Conservation (phyloP, 805 yeast genomes). For the Saccharomycopsis capsularis region DNA sequence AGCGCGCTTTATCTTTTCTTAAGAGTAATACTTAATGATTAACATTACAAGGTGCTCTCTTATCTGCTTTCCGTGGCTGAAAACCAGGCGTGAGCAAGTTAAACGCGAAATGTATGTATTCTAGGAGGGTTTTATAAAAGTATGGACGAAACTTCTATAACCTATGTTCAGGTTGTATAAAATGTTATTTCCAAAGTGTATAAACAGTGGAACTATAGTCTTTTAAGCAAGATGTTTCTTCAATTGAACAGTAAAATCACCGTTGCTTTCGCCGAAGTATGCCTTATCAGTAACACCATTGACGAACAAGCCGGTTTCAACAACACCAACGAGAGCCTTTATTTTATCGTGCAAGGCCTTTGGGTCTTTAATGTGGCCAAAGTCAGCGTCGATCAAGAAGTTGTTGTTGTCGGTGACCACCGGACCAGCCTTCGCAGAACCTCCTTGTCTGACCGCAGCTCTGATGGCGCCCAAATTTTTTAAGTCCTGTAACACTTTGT, state of each 20-base stretch:
- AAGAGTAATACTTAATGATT: too few relatives aligned
- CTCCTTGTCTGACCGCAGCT: slow-evolving; percentile 74
- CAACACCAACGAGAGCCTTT: slow-evolving; percentile 82
- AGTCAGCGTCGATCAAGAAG: slow-evolving; percentile 87
- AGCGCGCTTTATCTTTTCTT: too few relatives aligned
- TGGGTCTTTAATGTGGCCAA: slow-evolving; percentile 61
- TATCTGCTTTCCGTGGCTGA: too few relatives aligned
- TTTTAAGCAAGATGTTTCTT: too few relatives aligned
- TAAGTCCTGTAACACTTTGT: slow-evolving; percentile 64
- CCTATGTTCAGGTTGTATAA: too few relatives aligned
- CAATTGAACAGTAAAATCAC: slow-evolving; percentile 37
- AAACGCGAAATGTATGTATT: too few relatives aligned
- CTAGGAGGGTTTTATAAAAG: too few relatives aligned
- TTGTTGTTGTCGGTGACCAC: slow-evolving; percentile 93
- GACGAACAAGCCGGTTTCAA: slow-evolving; percentile 88
- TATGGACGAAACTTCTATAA: too few relatives aligned
- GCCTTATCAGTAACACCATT: slow-evolving; percentile 65
- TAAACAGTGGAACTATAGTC: too few relatives aligned
- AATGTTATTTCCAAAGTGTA: too few relatives aligned
- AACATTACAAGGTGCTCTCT: too few relatives aligned
- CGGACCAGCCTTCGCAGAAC: slow-evolving; percentile 93
- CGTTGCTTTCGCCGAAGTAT: slow-evolving; percentile 84
- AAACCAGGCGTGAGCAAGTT: too few relatives aligned
- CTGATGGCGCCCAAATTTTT: slow-evolving; percentile 48
- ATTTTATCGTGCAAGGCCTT: slow-evolving; percentile 53